Conservation (phyloP, 1,284 basidiomycete species). For the Irpex sp. region DNA sequence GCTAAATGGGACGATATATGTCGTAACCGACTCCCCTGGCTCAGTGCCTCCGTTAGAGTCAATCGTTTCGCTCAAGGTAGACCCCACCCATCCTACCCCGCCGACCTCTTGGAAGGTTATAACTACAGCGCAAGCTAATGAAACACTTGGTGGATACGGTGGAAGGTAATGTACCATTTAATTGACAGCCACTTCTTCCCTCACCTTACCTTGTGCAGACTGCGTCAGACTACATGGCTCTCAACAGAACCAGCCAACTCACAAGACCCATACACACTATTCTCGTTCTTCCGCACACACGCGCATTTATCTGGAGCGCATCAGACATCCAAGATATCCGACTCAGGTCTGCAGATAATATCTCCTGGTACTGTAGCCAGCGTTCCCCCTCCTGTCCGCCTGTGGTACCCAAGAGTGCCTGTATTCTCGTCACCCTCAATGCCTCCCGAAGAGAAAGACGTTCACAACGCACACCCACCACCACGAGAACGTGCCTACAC, state of each 20-base stretch:
- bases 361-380: conserved; percentile 38
- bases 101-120: conserved; percentile 55
- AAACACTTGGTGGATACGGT: conserved; percentile 25
- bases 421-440: conserved; percentile 48
- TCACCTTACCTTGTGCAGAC: conserved; percentile 16
- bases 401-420: conserved; percentile 67
- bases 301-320: conserved; percentile 50
- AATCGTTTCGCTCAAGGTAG: conserved; percentile 43
- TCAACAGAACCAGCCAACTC: conserved; percentile 23
- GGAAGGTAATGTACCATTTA: conserved; percentile 24
- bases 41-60: conserved; percentile 46
- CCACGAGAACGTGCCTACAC: conserved; percentile 25
- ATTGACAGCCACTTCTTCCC: neutral
- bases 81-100: conserved; percentile 41
- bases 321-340: conserved; percentile 15
- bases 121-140: conserved; percentile 20
- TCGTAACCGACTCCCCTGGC: conserved; percentile 56
- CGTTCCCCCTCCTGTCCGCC: conserved; percentile 64
- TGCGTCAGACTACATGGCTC: conserved; percentile 27
- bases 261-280: conserved; percentile 67
- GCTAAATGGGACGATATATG: conserved; percentile 63
- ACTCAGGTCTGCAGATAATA: conserved; percentile 37
- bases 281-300: conserved; percentile 79
- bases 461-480: conserved; percentile 26
- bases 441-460: conserved; percentile 15